Conservation (phyloP, 169 alveolate genomes). For the Plasmodium blacklocki region DNA sequence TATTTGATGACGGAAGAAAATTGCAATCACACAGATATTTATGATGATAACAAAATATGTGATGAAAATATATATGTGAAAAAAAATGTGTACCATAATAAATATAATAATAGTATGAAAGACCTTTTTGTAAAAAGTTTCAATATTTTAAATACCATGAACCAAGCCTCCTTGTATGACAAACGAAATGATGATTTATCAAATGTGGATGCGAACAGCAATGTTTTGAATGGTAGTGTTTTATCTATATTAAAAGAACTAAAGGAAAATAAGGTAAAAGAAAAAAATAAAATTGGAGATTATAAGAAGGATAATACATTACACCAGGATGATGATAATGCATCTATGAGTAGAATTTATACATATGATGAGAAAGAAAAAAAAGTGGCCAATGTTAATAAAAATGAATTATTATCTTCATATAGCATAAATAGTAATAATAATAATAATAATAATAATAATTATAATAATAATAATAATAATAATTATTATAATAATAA, state of each 20-base stretch:
- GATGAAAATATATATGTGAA: constrained; percentile 45
- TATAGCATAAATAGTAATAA: neutral
- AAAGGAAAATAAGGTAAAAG: constrained; percentile 27
- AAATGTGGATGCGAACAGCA: neutral
- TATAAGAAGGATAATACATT: neutral
- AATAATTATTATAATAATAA: too few species aligned
- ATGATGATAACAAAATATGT: too few species aligned
- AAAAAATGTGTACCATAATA: constrained; percentile 34
- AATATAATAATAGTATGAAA: constrained; percentile 34
- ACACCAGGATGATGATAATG: neutral
- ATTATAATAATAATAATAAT: neutral
- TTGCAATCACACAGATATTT: too few species aligned
- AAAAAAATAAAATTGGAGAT: neutral
- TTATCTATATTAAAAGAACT: constrained; percentile 19
- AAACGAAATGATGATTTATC: neutral
- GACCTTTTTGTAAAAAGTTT: constrained; percentile 22
- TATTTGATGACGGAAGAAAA: too few species aligned
- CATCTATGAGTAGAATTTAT: neutral
- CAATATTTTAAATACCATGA: constrained; percentile 67
- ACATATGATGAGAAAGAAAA: neutral
- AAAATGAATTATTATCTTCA: neutral
- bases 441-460: too few species aligned
- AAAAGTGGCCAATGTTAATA: neutral
- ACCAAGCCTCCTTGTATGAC: constrained; percentile 40
- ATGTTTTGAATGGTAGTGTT: neutral